Conservation (phyloP, 345 rosid species). For the Crucihimalaya himalaica region DNA sequence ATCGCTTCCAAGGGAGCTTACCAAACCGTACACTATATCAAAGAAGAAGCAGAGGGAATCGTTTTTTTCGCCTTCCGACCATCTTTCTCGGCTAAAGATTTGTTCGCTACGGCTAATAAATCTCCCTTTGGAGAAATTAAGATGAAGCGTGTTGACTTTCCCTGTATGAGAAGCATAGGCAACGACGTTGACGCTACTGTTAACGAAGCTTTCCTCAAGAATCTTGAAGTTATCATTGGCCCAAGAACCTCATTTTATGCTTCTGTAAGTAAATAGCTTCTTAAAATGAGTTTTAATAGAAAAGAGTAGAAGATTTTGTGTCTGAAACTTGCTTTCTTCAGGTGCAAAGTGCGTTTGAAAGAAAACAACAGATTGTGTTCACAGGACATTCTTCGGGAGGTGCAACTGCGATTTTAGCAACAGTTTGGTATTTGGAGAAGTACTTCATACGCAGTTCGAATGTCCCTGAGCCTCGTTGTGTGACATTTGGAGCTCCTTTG, state of each 20-base stretch:
- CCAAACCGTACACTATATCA: slow-evolving; percentile 31
- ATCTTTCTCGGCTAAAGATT: slow-evolving; percentile 44
- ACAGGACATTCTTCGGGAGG: slow-evolving; percentile 90
- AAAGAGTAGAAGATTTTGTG: neutral
- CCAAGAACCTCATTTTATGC: slow-evolving; percentile 5
- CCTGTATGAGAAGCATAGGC: slow-evolving; percentile 63
- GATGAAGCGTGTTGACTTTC: slow-evolving; percentile 48
- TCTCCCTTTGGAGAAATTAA: slow-evolving; percentile 56
- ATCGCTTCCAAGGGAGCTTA: slow-evolving; percentile 46
- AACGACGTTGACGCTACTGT: slow-evolving; percentile 52
- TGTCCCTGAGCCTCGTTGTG: slow-evolving; percentile 44
- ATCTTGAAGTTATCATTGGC: slow-evolving; percentile 28
- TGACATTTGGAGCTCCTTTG: slow-evolving; percentile 90
- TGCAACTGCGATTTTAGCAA: slow-evolving; percentile 64
- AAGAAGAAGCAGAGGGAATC: slow-evolving; percentile 19
- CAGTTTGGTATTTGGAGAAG: slow-evolving; percentile 65
- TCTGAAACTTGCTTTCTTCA: slow-evolving; percentile 37
- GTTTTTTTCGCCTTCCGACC: slow-evolving; percentile 58
- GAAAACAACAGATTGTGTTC: slow-evolving; percentile 57
- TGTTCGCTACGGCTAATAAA: slow-evolving; percentile 36
- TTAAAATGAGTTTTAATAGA: neutral
- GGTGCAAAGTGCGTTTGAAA: slow-evolving; percentile 49
- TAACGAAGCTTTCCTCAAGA: slow-evolving; percentile 58
- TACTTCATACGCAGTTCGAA: slow-evolving; percentile 7
- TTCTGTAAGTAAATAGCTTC: slow-evolving; percentile 18